Evolutionary conservation across 306 rosid species (phyloP), one percentile per base, ranked within the genome.

Genomic region (Carpinus fangiana): DNA sequence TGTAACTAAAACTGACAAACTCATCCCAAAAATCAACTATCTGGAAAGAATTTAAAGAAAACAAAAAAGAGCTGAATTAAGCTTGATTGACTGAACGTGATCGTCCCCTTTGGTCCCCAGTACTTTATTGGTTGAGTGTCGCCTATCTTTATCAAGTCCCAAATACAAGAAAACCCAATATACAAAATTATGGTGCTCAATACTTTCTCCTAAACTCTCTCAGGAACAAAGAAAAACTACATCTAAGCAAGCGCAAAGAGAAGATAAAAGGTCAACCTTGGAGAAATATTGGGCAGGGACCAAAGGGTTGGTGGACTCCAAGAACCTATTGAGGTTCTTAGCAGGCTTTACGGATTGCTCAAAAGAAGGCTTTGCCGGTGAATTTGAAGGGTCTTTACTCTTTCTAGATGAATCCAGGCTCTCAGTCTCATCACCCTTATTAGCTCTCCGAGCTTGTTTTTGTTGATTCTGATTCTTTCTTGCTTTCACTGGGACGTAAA

Each of bases 221-320:
- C 38, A 51, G 23, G 18, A 75, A 17, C 23, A 69, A 74, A 21
- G 50, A 77, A 21, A 55, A 66, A 67, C 6, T 14, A 21, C 45
- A 50, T 17, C 55, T 12, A 45, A 13, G 16, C 21, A 61, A 72
- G 59, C 18, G 23, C 2, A 72, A 34, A 75, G 12, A 16, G 0
- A 87, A 76, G 66, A 48, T 75, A 54, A 72, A n/a, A 70, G 76
- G 90, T 83, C 84, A 70, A 92, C 98, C 98, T 92, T 87, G 11
- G 98, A 90, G 72, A 92, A 87, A 84, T 76, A 88, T 79, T 87
- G 98, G 59, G 92, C 97, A 1, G 89, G 88, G 45, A 94, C 91
- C 47, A 82, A 83, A 72, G 97, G 98, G 50, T 82, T 86, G 11
- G 90, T 94, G 28, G 91, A 86, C 57, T 89, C 85, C 81, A 94